Evolutionary conservation across 345 rosid species (phyloP).

Genomic region (Euphorbia peplus): DNA sequence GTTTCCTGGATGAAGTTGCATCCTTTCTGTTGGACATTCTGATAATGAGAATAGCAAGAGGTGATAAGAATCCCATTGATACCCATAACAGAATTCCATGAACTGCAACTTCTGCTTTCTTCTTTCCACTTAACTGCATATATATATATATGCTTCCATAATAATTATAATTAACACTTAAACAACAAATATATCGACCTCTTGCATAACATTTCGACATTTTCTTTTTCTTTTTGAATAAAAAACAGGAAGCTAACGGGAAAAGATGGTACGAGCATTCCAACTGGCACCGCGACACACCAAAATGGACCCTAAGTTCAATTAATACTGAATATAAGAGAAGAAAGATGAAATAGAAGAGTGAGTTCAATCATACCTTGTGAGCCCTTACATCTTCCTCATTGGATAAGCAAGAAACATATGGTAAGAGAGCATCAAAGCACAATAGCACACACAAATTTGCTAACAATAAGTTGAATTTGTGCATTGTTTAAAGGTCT

Average conservation of each 20-base stretch:
- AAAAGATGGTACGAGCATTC: no score
- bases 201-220: no score
- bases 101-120: conserved; percentile 44
- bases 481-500: conserved; percentile 26
- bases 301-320: no score
- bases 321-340: no score
- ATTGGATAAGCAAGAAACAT: conserved; percentile 29
- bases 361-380: conserved; percentile 23
- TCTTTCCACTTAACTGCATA: conserved; percentile 43
- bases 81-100: conserved; percentile 85
- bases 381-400: conserved; percentile 20
- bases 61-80: conserved; percentile 76
- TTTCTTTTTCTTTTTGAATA: no score
- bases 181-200: no score
- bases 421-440: conserved; percentile 22
- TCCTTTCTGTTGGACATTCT: conserved; percentile 57
- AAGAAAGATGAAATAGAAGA: background rate
- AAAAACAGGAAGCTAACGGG: no score
- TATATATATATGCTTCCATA: no score
- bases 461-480: conserved; percentile 4
- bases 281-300: no score
- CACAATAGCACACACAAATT: conserved; percentile 12
- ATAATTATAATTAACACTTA: no score
- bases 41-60: conserved; percentile 63
- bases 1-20: conserved; percentile 37